A percentile compares a stretch with the other conserved stretches of the same genome.
phyloP scores from a whole-genome alignment of 441 rosid species.

The Biscutella laevigata region DNA sequence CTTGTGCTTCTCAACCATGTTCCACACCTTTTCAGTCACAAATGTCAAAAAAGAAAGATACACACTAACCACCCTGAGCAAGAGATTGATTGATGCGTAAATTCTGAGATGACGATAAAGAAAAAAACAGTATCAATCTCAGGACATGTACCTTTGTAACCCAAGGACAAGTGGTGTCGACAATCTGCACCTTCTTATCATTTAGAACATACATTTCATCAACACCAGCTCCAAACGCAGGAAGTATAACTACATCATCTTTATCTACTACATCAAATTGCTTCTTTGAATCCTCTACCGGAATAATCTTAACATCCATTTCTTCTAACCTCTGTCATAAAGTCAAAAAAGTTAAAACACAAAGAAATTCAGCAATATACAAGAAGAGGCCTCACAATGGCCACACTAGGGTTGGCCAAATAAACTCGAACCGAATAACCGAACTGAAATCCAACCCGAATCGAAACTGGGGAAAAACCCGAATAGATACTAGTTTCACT shows the following conservation, averaged over 20 bases:
- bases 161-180: constrained; percentile 98
- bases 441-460: too few relatives aligned
- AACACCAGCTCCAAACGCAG: constrained; percentile 94
- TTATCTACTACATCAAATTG: constrained; percentile 65
- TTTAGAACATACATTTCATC: constrained; percentile 74
- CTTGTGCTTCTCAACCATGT: constrained; percentile 84
- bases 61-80: background rate
- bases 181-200: constrained; percentile 63
- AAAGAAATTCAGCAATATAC: too few relatives aligned
- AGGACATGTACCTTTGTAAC: constrained; percentile 77
- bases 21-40: constrained; percentile 66
- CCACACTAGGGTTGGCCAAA: too few relatives aligned
- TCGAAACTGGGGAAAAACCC: too few relatives aligned
- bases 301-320: constrained; percentile 63
- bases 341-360: too few relatives aligned
- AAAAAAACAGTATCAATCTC: too few relatives aligned
- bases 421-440: too few relatives aligned
- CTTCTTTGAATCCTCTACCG: constrained; percentile 61
- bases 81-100: background rate
- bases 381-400: too few relatives aligned
- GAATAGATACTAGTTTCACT: too few relatives aligned
- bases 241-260: constrained; percentile 84
- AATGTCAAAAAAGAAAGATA: constrained; percentile 1
- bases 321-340: constrained; percentile 69
- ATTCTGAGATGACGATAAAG: too few relatives aligned